Evolutionary conservation across 768 basidiomycete genomes (phyloP).

Genomic region (Gloeostereum incarnatum): DNA sequence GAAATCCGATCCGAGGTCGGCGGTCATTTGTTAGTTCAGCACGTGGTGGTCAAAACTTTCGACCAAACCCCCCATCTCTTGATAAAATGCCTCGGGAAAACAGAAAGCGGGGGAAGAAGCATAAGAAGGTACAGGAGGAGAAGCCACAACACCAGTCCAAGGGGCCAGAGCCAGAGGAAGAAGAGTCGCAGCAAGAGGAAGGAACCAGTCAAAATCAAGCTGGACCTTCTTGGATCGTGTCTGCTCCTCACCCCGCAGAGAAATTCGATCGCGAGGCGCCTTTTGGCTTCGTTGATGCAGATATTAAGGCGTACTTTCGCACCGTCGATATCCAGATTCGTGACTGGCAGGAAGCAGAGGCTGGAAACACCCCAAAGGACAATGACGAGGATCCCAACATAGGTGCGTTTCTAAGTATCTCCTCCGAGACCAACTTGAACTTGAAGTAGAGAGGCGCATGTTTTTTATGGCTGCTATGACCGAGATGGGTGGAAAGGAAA

Average conservation of each 20-base stretch:
- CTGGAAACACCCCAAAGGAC: constrained; percentile 30
- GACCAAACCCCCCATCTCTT: too few species aligned
- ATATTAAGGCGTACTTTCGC: constrained; percentile 88
- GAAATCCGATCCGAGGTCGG: too few species aligned
- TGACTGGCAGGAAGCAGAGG: constrained; percentile 66
- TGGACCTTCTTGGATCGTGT: constrained; percentile 67
- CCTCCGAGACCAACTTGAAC: background rate
- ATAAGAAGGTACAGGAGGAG: constrained; percentile 41
- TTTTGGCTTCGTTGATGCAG: constrained; percentile 83
- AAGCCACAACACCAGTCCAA: too few species aligned
- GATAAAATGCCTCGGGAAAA: constrained; percentile 75
- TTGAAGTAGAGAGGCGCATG: constrained; percentile 51
- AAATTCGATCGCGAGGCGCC: constrained; percentile 60
- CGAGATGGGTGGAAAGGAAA: constrained; percentile 85
- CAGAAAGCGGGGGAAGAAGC: constrained; percentile 70
- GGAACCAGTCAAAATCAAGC: constrained; percentile 10
- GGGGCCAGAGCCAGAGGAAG: constrained; percentile 10
- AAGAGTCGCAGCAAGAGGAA: constrained; percentile 10
- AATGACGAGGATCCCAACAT: constrained; percentile 59
- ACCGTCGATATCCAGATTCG: constrained; percentile 83
- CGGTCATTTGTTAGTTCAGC: too few species aligned
- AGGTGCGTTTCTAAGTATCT: constrained; percentile 29
- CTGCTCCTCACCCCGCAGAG: constrained; percentile 23
- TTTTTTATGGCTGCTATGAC: constrained; percentile 77
- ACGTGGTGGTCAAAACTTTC: too few species aligned